phyloP scores from a whole-genome alignment of 306 rosid species.

The Myrica gale region DNA sequence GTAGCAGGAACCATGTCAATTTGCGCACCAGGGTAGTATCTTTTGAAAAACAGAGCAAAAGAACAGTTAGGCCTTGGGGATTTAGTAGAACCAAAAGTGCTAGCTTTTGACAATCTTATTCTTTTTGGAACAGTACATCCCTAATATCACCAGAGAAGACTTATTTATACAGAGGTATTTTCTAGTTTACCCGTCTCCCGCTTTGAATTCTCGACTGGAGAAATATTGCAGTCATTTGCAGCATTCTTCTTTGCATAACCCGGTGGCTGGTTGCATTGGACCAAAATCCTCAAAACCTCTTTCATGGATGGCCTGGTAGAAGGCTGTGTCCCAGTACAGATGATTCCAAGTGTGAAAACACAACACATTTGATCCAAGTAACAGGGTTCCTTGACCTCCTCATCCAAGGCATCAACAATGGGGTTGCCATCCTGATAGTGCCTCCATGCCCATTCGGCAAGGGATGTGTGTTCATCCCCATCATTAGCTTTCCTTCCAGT shows the following conservation, averaged over 20 bases:
- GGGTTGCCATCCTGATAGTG: constrained; percentile 35
- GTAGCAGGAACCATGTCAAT: too few relatives aligned
- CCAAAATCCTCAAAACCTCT: not conserved
- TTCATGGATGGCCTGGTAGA: not conserved
- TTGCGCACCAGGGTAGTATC: too few relatives aligned
- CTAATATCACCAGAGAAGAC: too few relatives aligned
- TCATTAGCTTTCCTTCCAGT: constrained; percentile 63
- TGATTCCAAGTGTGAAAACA: constrained; percentile 63
- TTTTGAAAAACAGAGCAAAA: too few relatives aligned
- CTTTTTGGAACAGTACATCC: too few relatives aligned
- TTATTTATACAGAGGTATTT: too few relatives aligned
- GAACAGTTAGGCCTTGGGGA: too few relatives aligned
- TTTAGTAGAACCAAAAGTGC: too few relatives aligned
- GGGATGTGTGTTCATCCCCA: constrained; percentile 61
- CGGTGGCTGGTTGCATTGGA: not conserved
- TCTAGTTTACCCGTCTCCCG: not conserved
- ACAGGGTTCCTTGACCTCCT: constrained; percentile 44
- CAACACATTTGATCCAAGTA: constrained; percentile 52
- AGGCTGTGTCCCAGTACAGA: not conserved
- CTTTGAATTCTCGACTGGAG: not conserved
- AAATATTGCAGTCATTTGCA: not conserved
- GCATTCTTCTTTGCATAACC: not conserved
- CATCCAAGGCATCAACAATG: constrained; percentile 52
- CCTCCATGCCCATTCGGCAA: constrained; percentile 69
- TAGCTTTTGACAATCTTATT: too few relatives aligned